These are phyloP conservation scores for Aspergillus brunneoviolaceus DNA, from an alignment of 2,329 filamentous ascomycete genomes.

Conservation along the genomic window DNA sequence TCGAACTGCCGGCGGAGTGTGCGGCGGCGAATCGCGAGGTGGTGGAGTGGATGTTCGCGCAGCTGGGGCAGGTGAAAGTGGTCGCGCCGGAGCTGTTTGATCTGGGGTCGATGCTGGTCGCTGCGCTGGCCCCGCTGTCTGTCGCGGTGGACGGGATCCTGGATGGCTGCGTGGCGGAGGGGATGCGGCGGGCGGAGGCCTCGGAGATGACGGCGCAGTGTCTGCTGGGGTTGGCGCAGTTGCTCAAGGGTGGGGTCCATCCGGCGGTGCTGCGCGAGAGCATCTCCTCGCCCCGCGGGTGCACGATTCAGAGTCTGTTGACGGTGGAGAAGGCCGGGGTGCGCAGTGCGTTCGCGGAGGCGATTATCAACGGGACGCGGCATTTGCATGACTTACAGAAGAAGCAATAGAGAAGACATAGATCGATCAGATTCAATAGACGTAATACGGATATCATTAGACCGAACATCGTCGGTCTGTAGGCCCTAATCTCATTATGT, in stretches of 20 bases:
- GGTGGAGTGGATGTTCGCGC: constrained; percentile 52
- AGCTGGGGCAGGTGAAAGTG: constrained; percentile 49
- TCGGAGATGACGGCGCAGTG: constrained; percentile 63
- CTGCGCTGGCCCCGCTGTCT: constrained; percentile 60
- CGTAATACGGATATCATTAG: no score
- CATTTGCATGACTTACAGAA: constrained; percentile 19
- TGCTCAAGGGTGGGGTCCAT: constrained; percentile 60
- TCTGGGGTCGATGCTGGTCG: constrained; percentile 57
- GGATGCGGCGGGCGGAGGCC: constrained; percentile 59
- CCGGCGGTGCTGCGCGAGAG: constrained; percentile 62
- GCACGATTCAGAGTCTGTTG: constrained; percentile 61
- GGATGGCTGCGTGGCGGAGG: constrained; percentile 64
- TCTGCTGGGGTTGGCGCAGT: constrained; percentile 57
- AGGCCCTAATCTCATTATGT: no score
- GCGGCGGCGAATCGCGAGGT: constrained; percentile 44
- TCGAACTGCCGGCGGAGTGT: constrained; percentile 40
- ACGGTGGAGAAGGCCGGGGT: constrained; percentile 59
- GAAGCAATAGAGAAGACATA: not conserved
- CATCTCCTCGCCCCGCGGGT: constrained; percentile 61
- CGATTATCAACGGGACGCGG: constrained; percentile 41
- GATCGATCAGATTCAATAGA: not conserved
- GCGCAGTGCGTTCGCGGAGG: constrained; percentile 55
- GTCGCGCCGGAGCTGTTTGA: constrained; percentile 56
- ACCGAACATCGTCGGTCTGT: no score
- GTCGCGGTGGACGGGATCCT: constrained; percentile 61